Evolutionary conservation across 1,284 basidiomycete genomes (phyloP), one percentile per base, ranked within the genome.

Genomic region (Lignosus rhinocerotis): DNA sequence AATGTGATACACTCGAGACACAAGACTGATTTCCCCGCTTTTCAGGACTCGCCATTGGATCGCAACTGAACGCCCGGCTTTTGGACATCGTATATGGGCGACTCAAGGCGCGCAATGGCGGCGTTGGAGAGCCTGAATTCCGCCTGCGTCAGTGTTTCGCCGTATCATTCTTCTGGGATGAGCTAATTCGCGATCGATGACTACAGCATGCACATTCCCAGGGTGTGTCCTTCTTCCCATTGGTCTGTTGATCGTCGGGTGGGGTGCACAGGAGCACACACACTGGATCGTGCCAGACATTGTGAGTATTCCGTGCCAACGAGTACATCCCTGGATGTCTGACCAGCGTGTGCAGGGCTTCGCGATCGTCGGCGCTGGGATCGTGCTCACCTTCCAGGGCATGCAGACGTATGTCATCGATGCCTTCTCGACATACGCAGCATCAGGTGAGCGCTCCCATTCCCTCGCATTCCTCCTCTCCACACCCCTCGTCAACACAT

Each of bases 231-330:
- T 83, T 2, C 75, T 88, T 6, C 82, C 85, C 0, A 70, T 80
- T 0, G 90, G 89, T 0, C 69, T 90, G 10, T 69, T 92, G n/a
- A 71, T 90, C 8, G 72, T 81, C 0, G 88, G 90, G 12, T 92
- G 88, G 88, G 76, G 81, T 0, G 83, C 83, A 2, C 67, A 86
- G 48, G 69, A 76, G 2, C 67, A 72, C 31, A 66, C 81, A 0
- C 83, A 84, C 60, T 92, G 89, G 88, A 84, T 90, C 56, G 84
- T 72, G 0, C 81, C 85, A 0, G 86, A 90, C 61, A 78, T 89
- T 41, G 86, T 10, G 21, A 45, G 39, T 42, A 42, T 2, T n/a
- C 36, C 2, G 2, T 11, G 36, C 36, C 36, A 16, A 6, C 6
- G 36, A 2, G 6, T 2, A 38, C 36, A 38, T 42, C 14, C 4